phyloP scores from a whole-genome alignment of 768 basidiomycete genomes.

The Russula compacta region DNA sequence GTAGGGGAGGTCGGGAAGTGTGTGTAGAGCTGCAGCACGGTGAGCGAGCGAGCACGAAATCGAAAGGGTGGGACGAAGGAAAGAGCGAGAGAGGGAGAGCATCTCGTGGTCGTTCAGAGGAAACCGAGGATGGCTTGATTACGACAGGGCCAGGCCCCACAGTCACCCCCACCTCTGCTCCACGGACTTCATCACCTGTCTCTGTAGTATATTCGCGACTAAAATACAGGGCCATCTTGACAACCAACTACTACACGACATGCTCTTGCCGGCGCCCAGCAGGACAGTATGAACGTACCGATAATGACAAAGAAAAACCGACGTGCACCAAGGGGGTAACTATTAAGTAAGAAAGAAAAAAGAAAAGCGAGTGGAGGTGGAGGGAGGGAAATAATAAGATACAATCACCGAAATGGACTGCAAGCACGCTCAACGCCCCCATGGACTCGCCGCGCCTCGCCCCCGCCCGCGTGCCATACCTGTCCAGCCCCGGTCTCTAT shows the following conservation, averaged over 20 bases:
- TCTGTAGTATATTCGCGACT: background rate
- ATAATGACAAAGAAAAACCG: background rate
- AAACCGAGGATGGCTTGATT: background rate
- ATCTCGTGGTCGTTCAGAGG: background rate
- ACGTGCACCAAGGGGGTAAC: constrained; percentile 2
- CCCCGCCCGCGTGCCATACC: constrained; percentile 10
- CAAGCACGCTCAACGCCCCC: constrained; percentile 12
- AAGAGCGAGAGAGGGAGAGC: background rate
- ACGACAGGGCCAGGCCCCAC: too few species aligned
- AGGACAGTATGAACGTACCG: background rate
- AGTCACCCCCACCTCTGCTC: too few species aligned
- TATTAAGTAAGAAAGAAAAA: background rate
- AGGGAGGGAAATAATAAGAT: background rate
- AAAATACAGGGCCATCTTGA: constrained; percentile 3
- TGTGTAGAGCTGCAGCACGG: constrained; percentile 44
- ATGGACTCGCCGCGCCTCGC: constrained; percentile 12
- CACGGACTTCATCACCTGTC: too few species aligned
- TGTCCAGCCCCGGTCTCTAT: constrained; percentile 17
- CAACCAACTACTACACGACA: constrained; percentile 5
- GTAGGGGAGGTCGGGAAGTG: constrained; percentile 74
- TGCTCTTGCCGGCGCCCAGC: background rate
- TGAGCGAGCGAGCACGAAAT: constrained; percentile 38
- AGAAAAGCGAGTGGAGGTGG: background rate
- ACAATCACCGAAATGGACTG: background rate
- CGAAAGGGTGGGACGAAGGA: constrained; percentile 3